phyloP scores from a whole-genome alignment of 148 eudicot genomes.

The Nyssa sinensis region DNA sequence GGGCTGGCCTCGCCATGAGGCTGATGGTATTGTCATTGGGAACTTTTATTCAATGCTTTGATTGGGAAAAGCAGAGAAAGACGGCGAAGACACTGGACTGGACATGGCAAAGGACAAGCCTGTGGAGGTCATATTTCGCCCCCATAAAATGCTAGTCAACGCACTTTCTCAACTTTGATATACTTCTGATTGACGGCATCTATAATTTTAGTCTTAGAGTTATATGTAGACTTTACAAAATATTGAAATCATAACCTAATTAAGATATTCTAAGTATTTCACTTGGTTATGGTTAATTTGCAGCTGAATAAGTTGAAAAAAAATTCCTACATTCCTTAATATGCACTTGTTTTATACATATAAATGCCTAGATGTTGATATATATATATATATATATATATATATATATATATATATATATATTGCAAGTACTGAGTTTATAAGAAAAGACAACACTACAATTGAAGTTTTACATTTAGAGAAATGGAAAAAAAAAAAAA shows the following conservation, averaged over 20 bases:
- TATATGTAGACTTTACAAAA: neutral
- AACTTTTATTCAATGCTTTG: conserved; percentile 10
- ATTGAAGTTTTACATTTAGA: too few species aligned
- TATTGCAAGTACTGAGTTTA: too few species aligned
- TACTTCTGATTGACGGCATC: too few species aligned
- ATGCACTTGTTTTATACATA: too few species aligned
- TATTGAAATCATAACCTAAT: neutral
- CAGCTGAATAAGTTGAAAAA: too few species aligned
- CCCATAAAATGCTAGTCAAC: neutral
- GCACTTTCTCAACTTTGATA: neutral
- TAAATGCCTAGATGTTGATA: too few species aligned
- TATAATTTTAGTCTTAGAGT: too few species aligned
- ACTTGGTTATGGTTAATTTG: neutral
- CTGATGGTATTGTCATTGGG: neutral
- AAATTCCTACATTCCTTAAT: too few species aligned
- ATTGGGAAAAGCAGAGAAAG: neutral
- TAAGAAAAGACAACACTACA: too few species aligned
- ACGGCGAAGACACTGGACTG: neutral
- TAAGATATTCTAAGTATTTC: neutral
- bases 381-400: too few species aligned
- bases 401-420: too few species aligned
- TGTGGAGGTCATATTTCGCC: neutral
- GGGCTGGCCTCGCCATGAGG: neutral
- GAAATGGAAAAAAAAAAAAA: too few species aligned
- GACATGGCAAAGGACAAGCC: neutral